Conservation (phyloP, 176 grass and related monocot species). For the Elaeis guineensis region DNA sequence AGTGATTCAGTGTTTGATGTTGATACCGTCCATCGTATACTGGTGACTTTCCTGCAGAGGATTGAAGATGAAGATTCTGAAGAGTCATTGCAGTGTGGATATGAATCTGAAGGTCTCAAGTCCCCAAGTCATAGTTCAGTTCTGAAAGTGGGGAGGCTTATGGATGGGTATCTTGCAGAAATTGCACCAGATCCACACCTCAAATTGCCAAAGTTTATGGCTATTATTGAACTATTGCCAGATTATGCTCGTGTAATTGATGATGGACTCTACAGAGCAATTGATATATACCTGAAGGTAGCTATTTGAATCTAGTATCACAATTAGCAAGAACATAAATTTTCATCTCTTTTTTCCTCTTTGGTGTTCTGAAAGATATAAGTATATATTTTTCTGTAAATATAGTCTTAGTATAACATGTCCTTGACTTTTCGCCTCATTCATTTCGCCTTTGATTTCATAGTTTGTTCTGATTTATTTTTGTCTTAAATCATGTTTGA, state of each 20-base stretch:
- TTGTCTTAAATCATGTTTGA: no score
- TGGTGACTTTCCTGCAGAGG: conserved; percentile 36
- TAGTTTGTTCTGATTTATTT: no score
- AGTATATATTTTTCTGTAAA: no score
- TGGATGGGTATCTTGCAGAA: conserved; percentile 18
- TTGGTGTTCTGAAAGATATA: no score
- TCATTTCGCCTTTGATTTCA: no score
- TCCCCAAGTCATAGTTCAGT: neutral
- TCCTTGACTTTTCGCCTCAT: no score
- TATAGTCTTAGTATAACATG: no score
- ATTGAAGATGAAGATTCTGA: neutral
- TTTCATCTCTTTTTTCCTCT: no score
- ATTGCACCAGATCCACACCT: conserved; percentile 4
- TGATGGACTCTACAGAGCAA: conserved; percentile 10
- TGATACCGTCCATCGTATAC: conserved; percentile 69
- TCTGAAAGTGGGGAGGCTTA: neutral
- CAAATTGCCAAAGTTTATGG: conserved; percentile 2
- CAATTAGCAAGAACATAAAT: no score
- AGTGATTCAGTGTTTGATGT: conserved; percentile 86
- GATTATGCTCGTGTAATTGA: neutral
- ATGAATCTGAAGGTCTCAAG: neutral
- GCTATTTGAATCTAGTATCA: neutral
- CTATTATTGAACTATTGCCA: conserved; percentile 2
- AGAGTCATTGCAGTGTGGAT: neutral
- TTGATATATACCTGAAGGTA: conserved; percentile 20